Evolutionary conservation across 2,329 filamentous ascomycete species (phyloP), one percentile per base, ranked within the genome.

Genomic region (Penicillium sp.): DNA sequence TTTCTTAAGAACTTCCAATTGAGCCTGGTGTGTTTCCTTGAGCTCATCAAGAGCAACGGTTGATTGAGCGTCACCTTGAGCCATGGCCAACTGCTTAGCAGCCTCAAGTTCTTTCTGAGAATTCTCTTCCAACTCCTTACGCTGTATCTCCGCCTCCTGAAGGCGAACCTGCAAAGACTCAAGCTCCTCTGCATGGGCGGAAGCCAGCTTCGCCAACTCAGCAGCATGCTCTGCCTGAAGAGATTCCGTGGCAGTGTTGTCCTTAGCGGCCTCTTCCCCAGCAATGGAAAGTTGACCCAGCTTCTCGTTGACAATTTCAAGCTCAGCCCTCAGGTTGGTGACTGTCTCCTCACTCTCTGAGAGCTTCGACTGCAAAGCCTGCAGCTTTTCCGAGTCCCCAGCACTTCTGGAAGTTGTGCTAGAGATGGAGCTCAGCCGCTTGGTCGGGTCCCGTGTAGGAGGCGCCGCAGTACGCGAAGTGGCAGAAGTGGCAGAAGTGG

Each of bases 61-160:
- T 13, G 67, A 65, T 56, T 75, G 68, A 27, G 70, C 66, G 55
- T 77, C 73, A 6, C 74, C 74, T 33, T 75, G 64, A 21, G 71
- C 68, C 4, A 67, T 58, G 2, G 75, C 75, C 3, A 68, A 63
- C 51, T 74, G 65, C 49, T 72, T 72, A 22, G 73, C 75, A 42
- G 73, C 71, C 42, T 78, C 75, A 10, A 78, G 55, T 11, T 77
- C 73, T 53, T 73, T 70, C 10, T 69, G 54, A 7, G 72, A 73
- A 51, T 69, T 72, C 35, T 73, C 70, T 54, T 75, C 72, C 26
- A 76, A 53, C 21, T 75, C 71, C 51, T 75, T 72, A 19, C 68
- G 69, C 54, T 72, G 70, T 7, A 61, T 48, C 48, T 78, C 74
- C 0, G 68, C 68, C 50, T 78, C 75, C 19, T 71, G 67, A 13